Evolutionary conservation across 2,329 filamentous ascomycete genomes (phyloP), one percentile per base, ranked within the genome.

Genomic region (Nannizzia gypsea): DNA sequence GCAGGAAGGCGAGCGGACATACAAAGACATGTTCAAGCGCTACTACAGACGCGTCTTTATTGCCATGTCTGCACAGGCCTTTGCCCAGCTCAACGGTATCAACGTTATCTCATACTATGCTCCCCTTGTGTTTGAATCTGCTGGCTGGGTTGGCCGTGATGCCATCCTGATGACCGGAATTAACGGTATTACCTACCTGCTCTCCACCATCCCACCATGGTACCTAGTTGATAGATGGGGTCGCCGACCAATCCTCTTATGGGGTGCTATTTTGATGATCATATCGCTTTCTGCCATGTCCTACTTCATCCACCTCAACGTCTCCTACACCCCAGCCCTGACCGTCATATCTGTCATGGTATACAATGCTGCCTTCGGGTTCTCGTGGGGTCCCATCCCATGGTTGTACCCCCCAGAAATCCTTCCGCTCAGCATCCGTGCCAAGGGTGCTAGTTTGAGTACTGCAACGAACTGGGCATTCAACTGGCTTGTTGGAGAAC

Each of bases 341-440:
- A 93, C 96, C 2, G 93, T 97, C 56, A 74, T 95, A 57, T 95
- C 95, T 69, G 93, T 99, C 70, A 96, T 97, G 88, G 87, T 96
- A 56, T 99, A 97, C 77, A 99, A 99, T 69, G 93, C 92, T 3
- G 88, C 93, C 6, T 99, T 97, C 72, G 93, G 93, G 55, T 95
- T 91, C 70, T 88, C 85, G n/a, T 99, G 93, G 93, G 93, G 93
- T 17, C 93, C 93, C 0, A 95, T 99, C 63, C 93, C 93, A 6
- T 99, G 93, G 93, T 79, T 99, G 15, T 97, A 97, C 72, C 93
- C 93, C 13, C 93, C 93, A n/a, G 93, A 99, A 80, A 99, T 99
- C 76, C 80, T 99, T 48, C 93, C 93, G 3, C 80, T 99, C 62
- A 96, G 90, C 78, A 96, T 97, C 71, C 86, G 93, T 68, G 95